phyloP scores from a whole-genome alignment of 306 rosid genomes.

The Abrus pulchellus region DNA sequence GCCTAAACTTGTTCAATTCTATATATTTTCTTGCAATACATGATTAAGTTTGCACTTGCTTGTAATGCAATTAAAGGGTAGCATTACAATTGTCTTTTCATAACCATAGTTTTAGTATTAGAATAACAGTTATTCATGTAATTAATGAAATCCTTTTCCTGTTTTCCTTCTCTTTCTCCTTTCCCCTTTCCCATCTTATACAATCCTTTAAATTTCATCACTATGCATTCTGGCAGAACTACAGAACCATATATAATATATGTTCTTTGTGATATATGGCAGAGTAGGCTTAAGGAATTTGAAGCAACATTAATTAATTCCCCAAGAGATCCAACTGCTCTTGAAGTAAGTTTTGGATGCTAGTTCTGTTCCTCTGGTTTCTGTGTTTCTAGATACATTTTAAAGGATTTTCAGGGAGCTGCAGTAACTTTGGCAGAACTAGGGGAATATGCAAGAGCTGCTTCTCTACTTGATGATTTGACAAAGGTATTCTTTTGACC shows the following conservation, averaged over 20 bases:
- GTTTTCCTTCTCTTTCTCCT: slow-evolving; percentile 2
- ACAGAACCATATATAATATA: slow-evolving; percentile 26
- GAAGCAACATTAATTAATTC: slow-evolving; percentile 69
- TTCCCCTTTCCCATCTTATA: not conserved
- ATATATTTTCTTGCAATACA: not conserved
- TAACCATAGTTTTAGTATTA: not conserved
- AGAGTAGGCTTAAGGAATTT: slow-evolving; percentile 81
- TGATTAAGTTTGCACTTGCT: not conserved
- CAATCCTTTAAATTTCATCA: slow-evolving; percentile 13
- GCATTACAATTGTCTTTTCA: slow-evolving; percentile 5
- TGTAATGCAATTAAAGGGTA: not conserved
- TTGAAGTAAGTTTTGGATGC: slow-evolving; percentile 75
- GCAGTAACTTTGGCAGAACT: slow-evolving; percentile 89
- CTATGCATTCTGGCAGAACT: slow-evolving; percentile 35
- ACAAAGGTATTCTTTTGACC: slow-evolving; percentile 59
- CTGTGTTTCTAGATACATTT: slow-evolving; percentile 46
- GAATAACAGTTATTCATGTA: slow-evolving; percentile 1
- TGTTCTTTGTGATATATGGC: slow-evolving; percentile 55
- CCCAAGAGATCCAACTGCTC: slow-evolving; percentile 85
- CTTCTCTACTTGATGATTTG: slow-evolving; percentile 86
- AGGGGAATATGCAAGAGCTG: slow-evolving; percentile 80
- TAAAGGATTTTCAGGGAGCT: slow-evolving; percentile 78
- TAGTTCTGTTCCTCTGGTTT: slow-evolving; percentile 51
- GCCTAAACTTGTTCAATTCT: slow-evolving; percentile 27
- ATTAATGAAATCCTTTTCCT: not conserved